A percentile compares a stretch with the other conserved stretches of the same genome.
These are phyloP conservation scores for Nakazawaea sp. DNA, from an alignment of 805 yeast genomes.

Conservation along the genomic window DNA sequence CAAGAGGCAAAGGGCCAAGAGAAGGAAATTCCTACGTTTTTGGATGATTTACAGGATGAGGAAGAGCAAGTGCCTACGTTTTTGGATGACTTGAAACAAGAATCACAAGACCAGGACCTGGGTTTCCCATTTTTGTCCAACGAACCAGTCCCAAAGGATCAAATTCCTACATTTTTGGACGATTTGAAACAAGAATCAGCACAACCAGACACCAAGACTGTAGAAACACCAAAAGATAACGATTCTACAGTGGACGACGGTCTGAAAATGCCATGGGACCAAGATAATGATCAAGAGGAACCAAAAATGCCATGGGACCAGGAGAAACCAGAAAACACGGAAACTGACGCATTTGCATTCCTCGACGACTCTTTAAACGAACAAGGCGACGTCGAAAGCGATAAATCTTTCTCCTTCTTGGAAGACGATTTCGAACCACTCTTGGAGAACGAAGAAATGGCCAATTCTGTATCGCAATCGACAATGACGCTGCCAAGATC, in stretches of 20 bases:
- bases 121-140: no score
- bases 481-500: neutral
- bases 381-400: neutral
- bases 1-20: no score
- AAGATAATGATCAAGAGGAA: neutral
- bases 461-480: neutral
- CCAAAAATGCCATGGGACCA: conserved; percentile 9
- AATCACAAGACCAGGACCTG: neutral
- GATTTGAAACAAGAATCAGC: neutral
- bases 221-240: neutral
- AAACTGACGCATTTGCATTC: conserved; percentile 9
- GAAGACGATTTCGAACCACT: conserved; percentile 10
- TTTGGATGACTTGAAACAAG: neutral
- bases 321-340: neutral
- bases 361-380: conserved; percentile 6
- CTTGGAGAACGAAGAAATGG: conserved; percentile 1
- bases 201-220: neutral
- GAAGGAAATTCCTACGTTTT: conserved; percentile 2
- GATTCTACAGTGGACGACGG: neutral
- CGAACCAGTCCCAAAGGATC: neutral
- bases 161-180: conserved; percentile 3
- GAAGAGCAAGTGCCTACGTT: neutral
- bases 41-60: neutral
- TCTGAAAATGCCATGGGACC: neutral
- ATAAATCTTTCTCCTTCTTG: conserved; percentile 8